phyloP scores from a whole-genome alignment of 148 eudicot species.

The Camellia japonica region DNA sequence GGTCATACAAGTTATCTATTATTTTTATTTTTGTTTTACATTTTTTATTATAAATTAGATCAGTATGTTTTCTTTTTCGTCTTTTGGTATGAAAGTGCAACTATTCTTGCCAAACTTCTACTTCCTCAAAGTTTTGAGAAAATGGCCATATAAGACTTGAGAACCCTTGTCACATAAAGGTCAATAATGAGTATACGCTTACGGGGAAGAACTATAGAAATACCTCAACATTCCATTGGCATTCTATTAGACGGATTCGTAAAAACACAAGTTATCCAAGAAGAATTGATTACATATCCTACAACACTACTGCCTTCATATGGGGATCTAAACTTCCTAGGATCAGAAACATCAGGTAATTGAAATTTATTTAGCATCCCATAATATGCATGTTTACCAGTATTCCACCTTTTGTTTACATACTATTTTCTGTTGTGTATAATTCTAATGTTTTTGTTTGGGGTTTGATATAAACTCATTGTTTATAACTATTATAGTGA shows the following conservation, averaged over 20 bases:
- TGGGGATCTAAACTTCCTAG: slow-evolving; percentile 39
- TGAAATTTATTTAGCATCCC: slow-evolving; percentile 2
- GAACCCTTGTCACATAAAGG: slow-evolving; percentile 74
- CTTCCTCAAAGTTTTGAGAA: slow-evolving; percentile 79
- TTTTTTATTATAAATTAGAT: background rate
- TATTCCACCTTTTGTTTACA: background rate
- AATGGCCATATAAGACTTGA: slow-evolving; percentile 78
- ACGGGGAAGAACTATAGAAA: slow-evolving; percentile 77
- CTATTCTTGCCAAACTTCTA: slow-evolving; percentile 67
- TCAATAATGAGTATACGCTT: slow-evolving; percentile 57
- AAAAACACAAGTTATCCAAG: slow-evolving; percentile 44
- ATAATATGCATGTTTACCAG: background rate
- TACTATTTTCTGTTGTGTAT: background rate
- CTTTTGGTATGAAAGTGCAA: slow-evolving; percentile 72
- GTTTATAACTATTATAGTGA: too few relatives aligned
- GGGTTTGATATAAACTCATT: too few relatives aligned
- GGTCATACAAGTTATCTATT: background rate
- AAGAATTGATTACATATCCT: slow-evolving; percentile 68
- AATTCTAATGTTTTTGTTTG: too few relatives aligned
- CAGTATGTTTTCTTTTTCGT: background rate
- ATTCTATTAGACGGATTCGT: slow-evolving; percentile 78
- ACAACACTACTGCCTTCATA: slow-evolving; percentile 45
- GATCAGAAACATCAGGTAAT: slow-evolving; percentile 60
- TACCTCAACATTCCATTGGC: slow-evolving; percentile 63
- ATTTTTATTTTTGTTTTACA: background rate